A percentile compares a stretch with the other conserved stretches of the same genome.
Conservation (phyloP, 176 grass and related monocot genomes). For the Avena atlantica region DNA sequence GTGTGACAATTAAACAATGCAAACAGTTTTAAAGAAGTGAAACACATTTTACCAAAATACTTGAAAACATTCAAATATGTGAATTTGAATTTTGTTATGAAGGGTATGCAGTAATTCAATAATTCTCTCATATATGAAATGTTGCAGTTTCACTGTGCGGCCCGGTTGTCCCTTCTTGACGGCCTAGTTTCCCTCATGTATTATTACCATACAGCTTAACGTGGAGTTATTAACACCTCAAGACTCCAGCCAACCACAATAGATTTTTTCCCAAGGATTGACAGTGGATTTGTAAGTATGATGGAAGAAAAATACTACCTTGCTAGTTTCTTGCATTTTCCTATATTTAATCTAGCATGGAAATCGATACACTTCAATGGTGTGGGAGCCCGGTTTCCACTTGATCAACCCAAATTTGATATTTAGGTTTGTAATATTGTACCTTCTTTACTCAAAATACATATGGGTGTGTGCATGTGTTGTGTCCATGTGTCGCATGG, state of each 20-base stretch:
- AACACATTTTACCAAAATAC: neutral
- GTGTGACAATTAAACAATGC: neutral
- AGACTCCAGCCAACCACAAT: neutral
- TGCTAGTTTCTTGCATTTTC: neutral
- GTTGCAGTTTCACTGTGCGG: neutral
- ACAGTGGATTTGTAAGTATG: neutral
- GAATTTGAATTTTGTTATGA: neutral
- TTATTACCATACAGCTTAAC: neutral
- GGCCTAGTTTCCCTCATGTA: neutral
- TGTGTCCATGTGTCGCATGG: neutral
- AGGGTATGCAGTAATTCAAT: neutral
- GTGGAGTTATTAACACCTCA: neutral
- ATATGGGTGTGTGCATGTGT: neutral
- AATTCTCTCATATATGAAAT: neutral
- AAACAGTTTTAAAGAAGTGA: neutral
- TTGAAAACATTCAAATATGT: neutral
- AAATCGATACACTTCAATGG: neutral
- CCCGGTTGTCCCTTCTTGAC: neutral
- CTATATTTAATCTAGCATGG: neutral
- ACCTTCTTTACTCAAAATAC: neutral
- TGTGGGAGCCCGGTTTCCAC: neutral
- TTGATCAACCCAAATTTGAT: neutral
- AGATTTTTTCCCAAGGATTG: neutral
- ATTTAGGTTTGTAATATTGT: neutral
- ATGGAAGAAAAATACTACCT: neutral